Base-by-base conservation (phyloP, 345 rosid species). In the Aurinia saxatilis region DNA sequence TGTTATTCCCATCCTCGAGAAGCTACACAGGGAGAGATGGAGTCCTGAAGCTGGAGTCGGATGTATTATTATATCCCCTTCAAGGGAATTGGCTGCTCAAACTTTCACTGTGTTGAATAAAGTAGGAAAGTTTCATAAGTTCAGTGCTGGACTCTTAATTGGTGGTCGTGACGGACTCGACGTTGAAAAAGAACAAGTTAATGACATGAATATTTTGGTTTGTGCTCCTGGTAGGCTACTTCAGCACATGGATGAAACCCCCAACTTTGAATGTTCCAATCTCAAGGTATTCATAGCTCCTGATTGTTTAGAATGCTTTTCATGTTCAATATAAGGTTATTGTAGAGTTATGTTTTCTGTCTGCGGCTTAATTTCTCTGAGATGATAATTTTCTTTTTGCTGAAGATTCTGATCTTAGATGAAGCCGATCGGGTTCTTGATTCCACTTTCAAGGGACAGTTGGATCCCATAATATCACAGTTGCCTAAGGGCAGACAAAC, bases 381-480 rank as follows among this genome's bases (percentile, higher is more conserved):
- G n/a, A 6, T 53, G 15, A 63, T 38, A 31, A 9, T 19, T 30
- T 33, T 55, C n/a, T 34, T 49, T 57, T 63, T 40, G 41, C 5
- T 57, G 56, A 83, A 92, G 98, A 79, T 84, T 74, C 73, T 92
- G 88, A 84, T 93, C 56, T 91, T 93, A 56, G 97, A 93, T 62
- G 99, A 93, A 83, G 99, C 99, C 58, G 99, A 93, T 74, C 96
- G 95, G 14, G 85, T 93, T 41, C 99, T 93, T 68, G 99, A 93
- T 60, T 77, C 82, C 66, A 90, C 91, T 9, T 93, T 93, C 65
- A 87, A 85, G 80, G 87, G 87, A 73, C 64, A 80, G 42, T 59
- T 93, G 60, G 85, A 93, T 82, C 95, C 96, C 39, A 93, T 93
- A 23, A 63, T 92, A 47, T 83, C 98, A 0, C 96, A 89, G 81